Conservation (phyloP, 169 alveolate species). For the Babesia bovis region DNA sequence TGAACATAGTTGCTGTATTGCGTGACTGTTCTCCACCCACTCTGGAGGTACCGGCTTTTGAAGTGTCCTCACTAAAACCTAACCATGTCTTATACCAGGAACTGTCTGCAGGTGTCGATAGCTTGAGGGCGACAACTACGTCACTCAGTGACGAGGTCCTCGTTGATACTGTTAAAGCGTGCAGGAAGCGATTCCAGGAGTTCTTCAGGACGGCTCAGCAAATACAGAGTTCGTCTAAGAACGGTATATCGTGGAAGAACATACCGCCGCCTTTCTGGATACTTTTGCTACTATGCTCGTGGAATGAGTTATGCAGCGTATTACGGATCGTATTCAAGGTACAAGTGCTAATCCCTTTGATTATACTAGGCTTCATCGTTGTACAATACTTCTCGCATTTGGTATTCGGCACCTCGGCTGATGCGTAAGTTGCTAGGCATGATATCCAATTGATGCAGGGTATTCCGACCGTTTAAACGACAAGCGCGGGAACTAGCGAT, state of each 20-base stretch:
- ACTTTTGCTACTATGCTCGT: constrained; percentile 68
- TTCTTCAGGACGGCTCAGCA: constrained; percentile 48
- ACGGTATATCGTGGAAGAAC: constrained; percentile 69
- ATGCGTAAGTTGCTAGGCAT: constrained; percentile 3
- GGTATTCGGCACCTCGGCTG: constrained; percentile 60
- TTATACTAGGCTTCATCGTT: constrained; percentile 44
- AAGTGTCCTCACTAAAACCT: constrained; percentile 18
- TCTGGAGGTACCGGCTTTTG: constrained; percentile 28
- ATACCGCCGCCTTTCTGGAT: constrained; percentile 78
- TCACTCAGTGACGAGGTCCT: constrained; percentile 27
- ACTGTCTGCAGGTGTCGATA: constrained; percentile 15
- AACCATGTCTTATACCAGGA: constrained; percentile 48
- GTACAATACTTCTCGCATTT: constrained; percentile 49
- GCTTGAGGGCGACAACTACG: not conserved
- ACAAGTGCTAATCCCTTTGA: constrained; percentile 68
- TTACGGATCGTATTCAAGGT: constrained; percentile 63
- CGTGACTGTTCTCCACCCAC: constrained; percentile 22
- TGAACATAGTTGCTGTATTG: constrained; percentile 37
- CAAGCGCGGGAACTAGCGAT: not conserved
- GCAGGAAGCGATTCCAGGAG: constrained; percentile 60
- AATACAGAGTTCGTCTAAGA: constrained; percentile 35
- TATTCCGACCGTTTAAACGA: constrained; percentile 7
- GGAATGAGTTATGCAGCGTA: constrained; percentile 71
- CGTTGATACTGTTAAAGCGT: constrained; percentile 34
- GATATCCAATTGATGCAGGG: constrained; percentile 1